Conservation (phyloP, 2,329 filamentous ascomycete genomes). For the Aspergillus bombycis region DNA sequence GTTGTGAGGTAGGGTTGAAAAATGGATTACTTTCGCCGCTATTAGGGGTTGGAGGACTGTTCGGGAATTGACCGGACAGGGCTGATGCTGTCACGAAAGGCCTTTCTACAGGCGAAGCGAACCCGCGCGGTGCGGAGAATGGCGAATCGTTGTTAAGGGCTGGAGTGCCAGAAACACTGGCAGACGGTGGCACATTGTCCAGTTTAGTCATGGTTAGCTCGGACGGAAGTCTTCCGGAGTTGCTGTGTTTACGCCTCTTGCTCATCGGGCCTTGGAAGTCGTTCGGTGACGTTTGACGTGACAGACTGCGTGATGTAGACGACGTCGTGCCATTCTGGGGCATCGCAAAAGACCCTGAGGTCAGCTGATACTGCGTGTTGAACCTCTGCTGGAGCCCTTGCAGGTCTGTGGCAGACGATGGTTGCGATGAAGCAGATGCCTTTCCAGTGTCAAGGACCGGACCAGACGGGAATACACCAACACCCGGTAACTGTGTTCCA, state of each 20-base stretch:
- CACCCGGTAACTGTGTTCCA: slow-evolving; percentile 45
- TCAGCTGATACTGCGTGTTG: slow-evolving; percentile 45
- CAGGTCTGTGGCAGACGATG: slow-evolving; percentile 66
- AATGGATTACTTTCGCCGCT: slow-evolving; percentile 63
- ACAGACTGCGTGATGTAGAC: slow-evolving; percentile 63
- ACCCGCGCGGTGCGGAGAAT: slow-evolving; percentile 43
- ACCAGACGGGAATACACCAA: slow-evolving; percentile 47
- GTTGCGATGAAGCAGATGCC: slow-evolving; percentile 35
- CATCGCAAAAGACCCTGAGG: slow-evolving; percentile 43
- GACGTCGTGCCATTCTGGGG: slow-evolving; percentile 37
- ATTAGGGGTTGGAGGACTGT: slow-evolving; percentile 68
- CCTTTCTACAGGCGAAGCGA: slow-evolving; percentile 46
- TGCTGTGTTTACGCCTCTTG: slow-evolving; percentile 83
- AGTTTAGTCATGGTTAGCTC: slow-evolving; percentile 81
- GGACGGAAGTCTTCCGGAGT: slow-evolving; percentile 68
- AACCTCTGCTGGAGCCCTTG: slow-evolving; percentile 60
- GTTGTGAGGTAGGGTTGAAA: slow-evolving; percentile 61
- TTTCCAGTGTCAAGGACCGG: slow-evolving; percentile 35
- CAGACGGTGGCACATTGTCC: slow-evolving; percentile 57
- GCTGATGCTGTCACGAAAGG: slow-evolving; percentile 50
- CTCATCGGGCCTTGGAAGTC: slow-evolving; percentile 66
- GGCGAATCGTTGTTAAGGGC: slow-evolving; percentile 44
- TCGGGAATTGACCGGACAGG: slow-evolving; percentile 55
- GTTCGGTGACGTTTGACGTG: slow-evolving; percentile 73
- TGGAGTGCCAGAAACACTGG: slow-evolving; percentile 35